Conservation (phyloP, 768 basidiomycete species). For the Pholiota molesta region DNA sequence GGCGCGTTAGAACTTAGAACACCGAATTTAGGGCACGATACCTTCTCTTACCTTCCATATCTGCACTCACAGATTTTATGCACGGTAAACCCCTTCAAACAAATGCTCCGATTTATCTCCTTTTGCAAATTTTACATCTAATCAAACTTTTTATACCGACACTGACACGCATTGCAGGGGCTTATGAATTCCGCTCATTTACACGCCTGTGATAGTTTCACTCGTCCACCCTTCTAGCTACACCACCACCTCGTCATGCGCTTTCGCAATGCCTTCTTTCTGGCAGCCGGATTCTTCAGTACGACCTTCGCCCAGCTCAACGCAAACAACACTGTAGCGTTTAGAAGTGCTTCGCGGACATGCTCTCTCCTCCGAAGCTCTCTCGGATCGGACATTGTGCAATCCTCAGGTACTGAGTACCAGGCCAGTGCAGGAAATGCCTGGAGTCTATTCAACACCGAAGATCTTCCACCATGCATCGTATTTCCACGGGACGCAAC, state of each 20-base stretch:
- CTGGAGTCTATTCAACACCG: conserved; percentile 40
- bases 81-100: conserved; percentile 4
- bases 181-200: conserved; percentile 10
- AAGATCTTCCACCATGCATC: conserved; percentile 36
- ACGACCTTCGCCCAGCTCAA: conserved; percentile 13
- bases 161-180: conserved; percentile 11
- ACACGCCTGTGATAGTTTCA: conserved; percentile 10
- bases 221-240: conserved; percentile 12
- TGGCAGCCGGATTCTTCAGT: conserved; percentile 17
- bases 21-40: neutral
- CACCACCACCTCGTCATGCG: conserved; percentile 23
- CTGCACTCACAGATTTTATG: conserved; percentile 1
- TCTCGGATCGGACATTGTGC: conserved; percentile 28
- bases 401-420: conserved; percentile 25
- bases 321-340: conserved; percentile 9
- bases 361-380: conserved; percentile 24
- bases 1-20: conserved; percentile 1
- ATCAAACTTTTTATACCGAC: conserved; percentile 21
- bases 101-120: conserved; percentile 22
- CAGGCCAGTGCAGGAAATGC: conserved; percentile 21
- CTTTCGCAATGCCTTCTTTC: conserved; percentile 16
- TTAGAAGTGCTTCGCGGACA: conserved; percentile 18
- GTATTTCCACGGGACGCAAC: conserved; percentile 33
- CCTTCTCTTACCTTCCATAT: conserved; percentile 2
- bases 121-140: conserved; percentile 21